Base-by-base conservation (phyloP, 176 grass and related monocot genomes). In the Leersia perrieri region DNA sequence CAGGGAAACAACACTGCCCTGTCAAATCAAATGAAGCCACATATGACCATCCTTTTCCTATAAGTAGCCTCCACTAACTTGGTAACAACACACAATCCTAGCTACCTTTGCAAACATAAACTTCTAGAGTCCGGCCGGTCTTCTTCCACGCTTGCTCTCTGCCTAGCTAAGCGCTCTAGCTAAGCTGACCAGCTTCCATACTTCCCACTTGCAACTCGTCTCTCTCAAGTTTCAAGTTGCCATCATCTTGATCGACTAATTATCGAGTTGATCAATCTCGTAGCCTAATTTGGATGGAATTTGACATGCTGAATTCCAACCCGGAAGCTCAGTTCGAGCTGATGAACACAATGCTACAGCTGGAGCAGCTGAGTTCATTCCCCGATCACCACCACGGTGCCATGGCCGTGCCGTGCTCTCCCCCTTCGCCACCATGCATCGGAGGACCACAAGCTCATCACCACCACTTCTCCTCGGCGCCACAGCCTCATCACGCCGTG, bases 281-380 rank as follows among this genome's bases (percentile, higher is more conserved):
- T 32, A 23, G 33, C 7, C 33, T 42, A 41, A 42, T 42, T 67
- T 75, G 83, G 75, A 93, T 93, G 91, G 91, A 93, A 41, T 85
- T 92, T 11, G 94, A 88, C 25, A 82, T 85, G 79, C 79, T 97
- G 57, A 92, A 85, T 31, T 86, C 87, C 40, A 79, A 72, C 51
- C 89, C 89, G 65, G 94, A 97, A 30, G 66, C 82, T 7, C 94
- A 97, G 41, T 75, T 88, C 13, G 94, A 97, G 86, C 89, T 94
- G 38, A 92, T 97, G 91, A 92, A 90, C 85, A 91, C 89, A 68
- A 92, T 92, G 89, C 67, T 97, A 61, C 87, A 94, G 85, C 87
- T 94, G 44, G 85, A 90, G 82, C 88, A 97, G 68, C 88, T 97
- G 55, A 45, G 77, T 0, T 77, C 39, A 5, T 42, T 79, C 68